These are phyloP conservation scores for Seiridium unicorne DNA, from an alignment of 2,329 filamentous ascomycete species.

Conservation along the genomic window DNA sequence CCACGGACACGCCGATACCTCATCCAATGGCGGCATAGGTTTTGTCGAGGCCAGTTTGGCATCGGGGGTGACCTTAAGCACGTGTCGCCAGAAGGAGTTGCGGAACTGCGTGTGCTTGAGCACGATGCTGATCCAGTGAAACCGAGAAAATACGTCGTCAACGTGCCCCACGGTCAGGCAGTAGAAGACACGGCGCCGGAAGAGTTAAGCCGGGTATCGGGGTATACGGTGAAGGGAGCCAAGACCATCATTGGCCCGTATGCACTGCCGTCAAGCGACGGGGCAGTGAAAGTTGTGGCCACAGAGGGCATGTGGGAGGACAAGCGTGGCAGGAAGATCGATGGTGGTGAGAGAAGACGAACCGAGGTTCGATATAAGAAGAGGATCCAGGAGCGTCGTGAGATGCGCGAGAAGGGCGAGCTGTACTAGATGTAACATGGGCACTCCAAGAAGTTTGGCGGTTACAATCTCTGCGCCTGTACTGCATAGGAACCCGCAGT, in stretches of 20 bases:
- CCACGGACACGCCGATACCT: conserved; percentile 81
- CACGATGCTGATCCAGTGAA: conserved; percentile 32
- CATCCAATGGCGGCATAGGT: conserved; percentile 83
- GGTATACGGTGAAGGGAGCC: conserved; percentile 67
- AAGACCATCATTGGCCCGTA: conserved; percentile 74
- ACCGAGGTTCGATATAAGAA: conserved; percentile 86
- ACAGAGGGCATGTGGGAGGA: conserved; percentile 94
- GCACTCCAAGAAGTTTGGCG: background rate
- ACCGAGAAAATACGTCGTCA: conserved; percentile 53
- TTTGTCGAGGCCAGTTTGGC: conserved; percentile 73
- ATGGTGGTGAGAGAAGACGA: conserved; percentile 89
- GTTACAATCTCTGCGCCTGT: too few relatives aligned
- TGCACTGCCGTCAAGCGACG: conserved; percentile 66
- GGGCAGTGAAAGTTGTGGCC: conserved; percentile 65
- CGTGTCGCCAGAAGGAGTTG: conserved; percentile 56
- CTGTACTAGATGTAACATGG: conserved; percentile 9
- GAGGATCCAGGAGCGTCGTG: conserved; percentile 75
- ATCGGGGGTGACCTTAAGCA: conserved; percentile 78
- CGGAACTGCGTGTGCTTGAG: conserved; percentile 49
- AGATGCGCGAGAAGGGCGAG: conserved; percentile 42
- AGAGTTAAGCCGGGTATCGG: conserved; percentile 53
- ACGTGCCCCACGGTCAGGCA: conserved; percentile 48
- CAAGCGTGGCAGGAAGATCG: conserved; percentile 82
- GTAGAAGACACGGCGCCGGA: conserved; percentile 29
- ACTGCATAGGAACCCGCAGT: background rate